phyloP scores from a whole-genome alignment of 2,329 filamentous ascomycete species.

The Talaromyces sp. region DNA sequence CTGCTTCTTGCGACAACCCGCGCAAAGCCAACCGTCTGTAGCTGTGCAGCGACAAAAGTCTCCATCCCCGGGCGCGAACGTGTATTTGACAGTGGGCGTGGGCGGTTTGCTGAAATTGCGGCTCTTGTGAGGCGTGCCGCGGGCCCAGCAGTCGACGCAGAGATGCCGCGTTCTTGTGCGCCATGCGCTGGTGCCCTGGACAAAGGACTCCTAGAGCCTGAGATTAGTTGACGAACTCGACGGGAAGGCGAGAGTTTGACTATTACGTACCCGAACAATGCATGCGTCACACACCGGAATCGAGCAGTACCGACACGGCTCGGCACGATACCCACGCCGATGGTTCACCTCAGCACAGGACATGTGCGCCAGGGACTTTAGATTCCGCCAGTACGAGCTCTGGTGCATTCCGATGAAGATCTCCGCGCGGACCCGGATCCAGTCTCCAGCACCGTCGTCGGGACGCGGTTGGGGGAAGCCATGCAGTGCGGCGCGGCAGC shows the following conservation, averaged over 20 bases:
- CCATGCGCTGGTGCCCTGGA: slow-evolving; percentile 21
- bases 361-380: slow-evolving; percentile 19
- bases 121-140: slow-evolving; percentile 18
- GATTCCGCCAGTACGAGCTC: slow-evolving; percentile 23
- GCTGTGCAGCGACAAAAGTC: slow-evolving; percentile 23
- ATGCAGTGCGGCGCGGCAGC: slow-evolving; percentile 21
- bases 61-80: slow-evolving; percentile 9
- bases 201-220: slow-evolving; percentile 19
- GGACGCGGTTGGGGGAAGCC: slow-evolving; percentile 16
- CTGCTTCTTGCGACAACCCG: slow-evolving; percentile 22
- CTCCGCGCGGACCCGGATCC: slow-evolving; percentile 12
- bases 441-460: background rate
- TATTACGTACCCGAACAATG: slow-evolving; percentile 18
- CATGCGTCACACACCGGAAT: slow-evolving; percentile 26
- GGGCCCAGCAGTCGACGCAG: slow-evolving; percentile 23
- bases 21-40: slow-evolving; percentile 23
- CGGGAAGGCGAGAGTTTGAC: too few species aligned
- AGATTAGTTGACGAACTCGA: too few species aligned
- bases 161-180: slow-evolving; percentile 23
- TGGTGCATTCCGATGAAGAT: slow-evolving; percentile 22
- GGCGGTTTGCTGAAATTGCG: slow-evolving; percentile 16
- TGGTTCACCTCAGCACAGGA: slow-evolving; percentile 21
- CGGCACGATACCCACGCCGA: slow-evolving; percentile 16
- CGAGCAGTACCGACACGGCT: slow-evolving; percentile 23
- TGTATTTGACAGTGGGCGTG: slow-evolving; percentile 9